phyloP scores from a whole-genome alignment of 345 rosid species.

The Abelmoschus esculentus region DNA sequence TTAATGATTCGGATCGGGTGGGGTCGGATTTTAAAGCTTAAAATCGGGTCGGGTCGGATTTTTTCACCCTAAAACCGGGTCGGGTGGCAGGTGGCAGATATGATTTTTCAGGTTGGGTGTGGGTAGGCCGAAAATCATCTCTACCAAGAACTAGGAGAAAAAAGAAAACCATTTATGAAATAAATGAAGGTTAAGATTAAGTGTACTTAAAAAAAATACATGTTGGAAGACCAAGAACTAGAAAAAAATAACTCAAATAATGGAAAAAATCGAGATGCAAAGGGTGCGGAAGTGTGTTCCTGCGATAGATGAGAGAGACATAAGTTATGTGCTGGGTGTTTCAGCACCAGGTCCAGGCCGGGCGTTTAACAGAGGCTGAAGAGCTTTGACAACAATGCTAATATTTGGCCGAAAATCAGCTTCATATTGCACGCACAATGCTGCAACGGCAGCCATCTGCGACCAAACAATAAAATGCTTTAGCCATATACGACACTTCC shows the following conservation, averaged over 20 bases:
- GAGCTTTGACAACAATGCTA: slow-evolving; percentile 98
- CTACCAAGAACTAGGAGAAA: too few species aligned
- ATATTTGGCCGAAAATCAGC: slow-evolving; percentile 97
- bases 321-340: slow-evolving; percentile 23
- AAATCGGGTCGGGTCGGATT: too few species aligned
- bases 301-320: neutral
- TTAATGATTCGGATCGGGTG: too few species aligned
- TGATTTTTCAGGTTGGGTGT: too few species aligned
- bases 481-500: neutral
- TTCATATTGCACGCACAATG: slow-evolving; percentile 88
- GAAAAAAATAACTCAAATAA: slow-evolving; percentile 13
- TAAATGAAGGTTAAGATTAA: neutral
- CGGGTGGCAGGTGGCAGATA: too few species aligned
- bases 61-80: too few species aligned
- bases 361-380: slow-evolving; percentile 72
- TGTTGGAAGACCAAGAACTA: neutral
- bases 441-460: slow-evolving; percentile 94
- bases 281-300: neutral
- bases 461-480: neutral
- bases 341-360: slow-evolving; percentile 60
- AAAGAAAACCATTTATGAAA: too few species aligned
- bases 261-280: slow-evolving; percentile 17
- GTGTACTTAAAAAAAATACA: neutral
- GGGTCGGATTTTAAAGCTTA: too few species aligned
- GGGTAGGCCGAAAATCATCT: too few species aligned